A percentile compares a stretch with the other conserved stretches of the same genome.
Evolutionary conservation across 345 rosid species (phyloP).

Genomic region (Rhizophora mangle): DNA sequence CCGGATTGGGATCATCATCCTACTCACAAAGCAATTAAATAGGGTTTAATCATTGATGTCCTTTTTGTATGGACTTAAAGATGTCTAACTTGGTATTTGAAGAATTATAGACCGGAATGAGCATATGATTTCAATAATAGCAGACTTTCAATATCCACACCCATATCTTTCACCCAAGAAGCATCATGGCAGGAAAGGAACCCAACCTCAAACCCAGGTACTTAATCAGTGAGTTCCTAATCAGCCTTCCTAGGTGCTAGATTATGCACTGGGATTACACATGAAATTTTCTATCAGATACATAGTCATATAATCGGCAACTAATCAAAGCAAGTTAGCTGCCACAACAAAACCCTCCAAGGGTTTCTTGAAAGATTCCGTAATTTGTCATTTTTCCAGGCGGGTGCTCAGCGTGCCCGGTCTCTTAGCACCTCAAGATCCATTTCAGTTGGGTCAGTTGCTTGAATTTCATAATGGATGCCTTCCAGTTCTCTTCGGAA

Average conservation of each 20-base stretch:
- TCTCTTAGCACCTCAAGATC: constrained; percentile 24
- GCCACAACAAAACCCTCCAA: background rate
- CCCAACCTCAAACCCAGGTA: constrained; percentile 11
- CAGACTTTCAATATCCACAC: constrained; percentile 10
- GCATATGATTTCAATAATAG: background rate
- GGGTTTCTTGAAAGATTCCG: background rate
- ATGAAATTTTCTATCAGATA: constrained; percentile 5
- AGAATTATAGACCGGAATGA: no score
- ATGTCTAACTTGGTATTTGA: no score
- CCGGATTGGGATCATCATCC: no score
- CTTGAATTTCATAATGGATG: constrained; percentile 26
- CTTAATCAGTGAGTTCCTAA: constrained; percentile 23
- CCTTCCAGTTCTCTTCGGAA: constrained; percentile 24
- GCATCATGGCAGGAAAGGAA: constrained; percentile 46
- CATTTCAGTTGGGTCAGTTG: constrained; percentile 28
- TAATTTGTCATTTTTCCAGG: background rate
- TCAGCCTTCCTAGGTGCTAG: constrained; percentile 44
- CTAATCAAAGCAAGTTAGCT: constrained; percentile 12
- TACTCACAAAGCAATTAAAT: no score
- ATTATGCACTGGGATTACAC: constrained; percentile 23
- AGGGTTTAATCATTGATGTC: no score
- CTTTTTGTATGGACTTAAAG: no score
- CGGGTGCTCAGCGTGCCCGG: constrained; percentile 16
- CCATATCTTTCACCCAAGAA: constrained; percentile 34
- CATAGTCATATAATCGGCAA: constrained; percentile 15